Conservation (phyloP, 2,329 filamentous ascomycete species). For the Fusarium sarcochroum region DNA sequence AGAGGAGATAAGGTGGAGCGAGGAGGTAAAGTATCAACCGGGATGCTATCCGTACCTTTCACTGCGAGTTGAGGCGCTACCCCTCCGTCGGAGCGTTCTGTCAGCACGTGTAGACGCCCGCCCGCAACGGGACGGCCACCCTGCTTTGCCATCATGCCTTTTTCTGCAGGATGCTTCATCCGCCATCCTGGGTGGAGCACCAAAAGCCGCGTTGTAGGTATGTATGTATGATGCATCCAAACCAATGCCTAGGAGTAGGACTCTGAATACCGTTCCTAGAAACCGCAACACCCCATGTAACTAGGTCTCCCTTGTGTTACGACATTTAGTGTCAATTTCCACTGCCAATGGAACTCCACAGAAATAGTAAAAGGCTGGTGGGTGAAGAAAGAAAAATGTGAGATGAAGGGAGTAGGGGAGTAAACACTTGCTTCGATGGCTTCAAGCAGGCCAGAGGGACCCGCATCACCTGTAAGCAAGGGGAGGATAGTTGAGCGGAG, state of each 20-base stretch:
- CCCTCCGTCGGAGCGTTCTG: slow-evolving; percentile 29
- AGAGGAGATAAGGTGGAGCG: slow-evolving; percentile 45
- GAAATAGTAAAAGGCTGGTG: neutral
- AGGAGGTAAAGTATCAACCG: slow-evolving; percentile 49
- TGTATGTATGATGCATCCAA: slow-evolving; percentile 35
- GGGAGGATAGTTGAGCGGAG: slow-evolving; percentile 40
- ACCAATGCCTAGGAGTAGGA: slow-evolving; percentile 22
- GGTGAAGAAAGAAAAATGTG: neutral
- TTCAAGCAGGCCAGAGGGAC: slow-evolving; percentile 29
- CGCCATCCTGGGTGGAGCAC: slow-evolving; percentile 26
- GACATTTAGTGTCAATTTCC: neutral
- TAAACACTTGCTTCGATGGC: slow-evolving; percentile 3
- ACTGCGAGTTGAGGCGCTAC: slow-evolving; percentile 13
- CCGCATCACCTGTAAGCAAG: slow-evolving; percentile 45
- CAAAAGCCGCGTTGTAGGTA: slow-evolving; percentile 18
- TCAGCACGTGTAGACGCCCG: slow-evolving; percentile 35
- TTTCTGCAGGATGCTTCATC: slow-evolving; percentile 37
- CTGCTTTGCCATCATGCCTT: slow-evolving; percentile 39
- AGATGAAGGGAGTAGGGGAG: slow-evolving; percentile 10
- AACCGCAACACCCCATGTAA: slow-evolving; percentile 8
- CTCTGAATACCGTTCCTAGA: slow-evolving; percentile 14
- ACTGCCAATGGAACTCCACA: neutral
- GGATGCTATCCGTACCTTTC: slow-evolving; percentile 48
- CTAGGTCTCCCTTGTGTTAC: slow-evolving; percentile 1
- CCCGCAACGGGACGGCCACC: slow-evolving; percentile 34